Evolutionary conservation across 2,329 filamentous ascomycete genomes (phyloP).

Genomic region (Sarocladiaceae sp.): DNA sequence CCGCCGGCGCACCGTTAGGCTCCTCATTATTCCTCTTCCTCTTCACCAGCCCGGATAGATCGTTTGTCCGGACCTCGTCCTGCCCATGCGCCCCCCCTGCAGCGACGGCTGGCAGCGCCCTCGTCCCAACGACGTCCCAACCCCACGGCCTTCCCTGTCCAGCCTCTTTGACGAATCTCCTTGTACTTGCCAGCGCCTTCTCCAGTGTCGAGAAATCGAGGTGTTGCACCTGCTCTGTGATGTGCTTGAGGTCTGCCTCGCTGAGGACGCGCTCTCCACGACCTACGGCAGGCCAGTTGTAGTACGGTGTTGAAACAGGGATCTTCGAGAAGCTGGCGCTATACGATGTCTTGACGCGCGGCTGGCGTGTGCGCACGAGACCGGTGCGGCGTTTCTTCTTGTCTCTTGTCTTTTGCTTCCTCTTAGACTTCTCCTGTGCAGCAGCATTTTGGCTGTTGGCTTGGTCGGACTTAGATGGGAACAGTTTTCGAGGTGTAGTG

Average conservation of each 20-base stretch:
- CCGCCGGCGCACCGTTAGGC: constrained; percentile 15
- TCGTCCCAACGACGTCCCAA: constrained; percentile 39
- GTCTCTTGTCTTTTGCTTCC: constrained; percentile 27
- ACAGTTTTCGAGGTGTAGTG: constrained; percentile 27
- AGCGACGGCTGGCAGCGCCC: constrained; percentile 18
- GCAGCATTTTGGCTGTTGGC: not conserved
- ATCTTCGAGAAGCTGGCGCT: constrained; percentile 39
- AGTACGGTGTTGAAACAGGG: constrained; percentile 53
- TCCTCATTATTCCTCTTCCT: constrained; percentile 36
- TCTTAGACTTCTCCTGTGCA: constrained; percentile 15
- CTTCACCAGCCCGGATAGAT: constrained; percentile 43
- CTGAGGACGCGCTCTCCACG: constrained; percentile 59
- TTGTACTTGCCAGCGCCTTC: constrained; percentile 58
- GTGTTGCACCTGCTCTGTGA: constrained; percentile 62
- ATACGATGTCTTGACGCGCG: constrained; percentile 55
- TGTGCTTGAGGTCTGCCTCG: constrained; percentile 59
- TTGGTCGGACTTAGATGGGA: constrained; percentile 19
- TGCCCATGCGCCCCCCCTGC: constrained; percentile 11
- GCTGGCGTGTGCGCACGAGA: constrained; percentile 55
- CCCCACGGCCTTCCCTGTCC: constrained; percentile 49
- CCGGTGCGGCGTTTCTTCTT: constrained; percentile 48
- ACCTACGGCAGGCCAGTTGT: constrained; percentile 56
- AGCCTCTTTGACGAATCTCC: constrained; percentile 64
- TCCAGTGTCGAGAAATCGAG: constrained; percentile 65
- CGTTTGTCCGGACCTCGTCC: constrained; percentile 31